These are phyloP conservation scores for Nothophytophthora sp. DNA, from an alignment of 352 stramenopile genomes.

Conservation along the genomic window DNA sequence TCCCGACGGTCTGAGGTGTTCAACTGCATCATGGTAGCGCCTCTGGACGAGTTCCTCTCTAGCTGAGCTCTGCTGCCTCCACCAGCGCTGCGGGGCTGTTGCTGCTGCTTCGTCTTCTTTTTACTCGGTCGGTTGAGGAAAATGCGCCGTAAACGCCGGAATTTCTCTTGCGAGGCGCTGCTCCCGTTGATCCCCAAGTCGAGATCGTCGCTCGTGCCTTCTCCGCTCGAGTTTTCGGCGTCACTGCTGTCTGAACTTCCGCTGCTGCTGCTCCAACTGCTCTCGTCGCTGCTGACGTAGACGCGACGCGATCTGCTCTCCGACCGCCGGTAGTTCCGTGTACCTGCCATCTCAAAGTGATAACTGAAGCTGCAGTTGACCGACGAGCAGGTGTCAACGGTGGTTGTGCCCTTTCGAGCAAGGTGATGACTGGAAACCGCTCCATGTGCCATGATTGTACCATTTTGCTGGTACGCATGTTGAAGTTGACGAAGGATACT, in stretches of 20 bases:
- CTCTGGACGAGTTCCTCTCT: background rate
- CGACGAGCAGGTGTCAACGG: no score
- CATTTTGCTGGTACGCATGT: conserved; percentile 11
- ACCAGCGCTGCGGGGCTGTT: background rate
- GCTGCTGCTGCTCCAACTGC: conserved; percentile 19
- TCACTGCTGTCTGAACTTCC: conserved; percentile 9
- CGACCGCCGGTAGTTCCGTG: no score
- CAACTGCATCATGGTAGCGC: background rate
- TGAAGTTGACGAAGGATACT: conserved; percentile 26
- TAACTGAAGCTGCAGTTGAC: background rate
- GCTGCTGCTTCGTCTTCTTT: conserved; percentile 7
- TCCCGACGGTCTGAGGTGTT: background rate
- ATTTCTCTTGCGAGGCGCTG: conserved; percentile 38
- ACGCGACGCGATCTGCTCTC: background rate
- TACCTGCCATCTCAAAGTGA: background rate
- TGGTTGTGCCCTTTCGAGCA: conserved; percentile 12
- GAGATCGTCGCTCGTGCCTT: conserved; percentile 7
- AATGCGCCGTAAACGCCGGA: conserved; percentile 63
- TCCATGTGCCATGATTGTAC: conserved; percentile 10
- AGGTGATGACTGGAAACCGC: conserved; percentile 18
- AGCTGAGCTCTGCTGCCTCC: background rate
- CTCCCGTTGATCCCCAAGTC: conserved; percentile 27
- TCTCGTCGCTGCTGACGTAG: conserved; percentile 16
- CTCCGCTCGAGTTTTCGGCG: conserved; percentile 5
- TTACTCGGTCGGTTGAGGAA: conserved; percentile 56